Base-by-base conservation (phyloP, 2,329 filamentous ascomycete genomes). In the Harringtonia aguacate region DNA sequence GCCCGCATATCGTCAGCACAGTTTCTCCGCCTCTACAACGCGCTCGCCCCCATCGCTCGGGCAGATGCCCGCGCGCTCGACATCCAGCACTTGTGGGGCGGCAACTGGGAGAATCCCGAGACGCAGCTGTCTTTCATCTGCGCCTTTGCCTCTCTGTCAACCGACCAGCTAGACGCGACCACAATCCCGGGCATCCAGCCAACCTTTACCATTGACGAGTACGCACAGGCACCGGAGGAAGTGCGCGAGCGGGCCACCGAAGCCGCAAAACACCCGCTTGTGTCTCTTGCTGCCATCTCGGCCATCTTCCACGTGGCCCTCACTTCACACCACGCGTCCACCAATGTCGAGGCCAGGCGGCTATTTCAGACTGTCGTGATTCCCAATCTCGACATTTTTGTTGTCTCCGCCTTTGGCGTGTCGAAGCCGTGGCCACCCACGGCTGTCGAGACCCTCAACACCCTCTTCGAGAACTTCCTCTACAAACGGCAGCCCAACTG, bases 71-170 rank as follows among this genome's bases (percentile, higher is more conserved):
- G 73, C 15, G 68, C 68, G 22, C 79, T 97, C 53, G 86, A 95
- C 58, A 83, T 98, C 36, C 88, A 95, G 59, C 75, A 73, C 33
- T 69, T 98, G 20, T 97, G 92, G 89, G 89, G 89, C 46, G 89
- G 89, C 55, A 70, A 77, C 49, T 98, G 94, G 90, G 79, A 82
- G 49, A 78, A 94, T 52, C 77, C 84, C 14, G 81, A 94, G 49
- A 86, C 92, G 0, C 90, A 97, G 52, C 68, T 98, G 30, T 94
- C 89, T n/a, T 95, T 97, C 59, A 77, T 97, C 43, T 83, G 84
- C 50, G 88, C 88, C 17, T 95, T 90, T 59, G 73, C 90, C 20
- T 85, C 84, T 4, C 74, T 89, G 45, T 77, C 75, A 13, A 74
- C 82, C 0, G 77, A 86, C 24, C 77, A 89, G 55, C 72, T 95